Base-by-base conservation (phyloP, 352 stramenopile genomes). In the Globisporangium okanoganense region DNA sequence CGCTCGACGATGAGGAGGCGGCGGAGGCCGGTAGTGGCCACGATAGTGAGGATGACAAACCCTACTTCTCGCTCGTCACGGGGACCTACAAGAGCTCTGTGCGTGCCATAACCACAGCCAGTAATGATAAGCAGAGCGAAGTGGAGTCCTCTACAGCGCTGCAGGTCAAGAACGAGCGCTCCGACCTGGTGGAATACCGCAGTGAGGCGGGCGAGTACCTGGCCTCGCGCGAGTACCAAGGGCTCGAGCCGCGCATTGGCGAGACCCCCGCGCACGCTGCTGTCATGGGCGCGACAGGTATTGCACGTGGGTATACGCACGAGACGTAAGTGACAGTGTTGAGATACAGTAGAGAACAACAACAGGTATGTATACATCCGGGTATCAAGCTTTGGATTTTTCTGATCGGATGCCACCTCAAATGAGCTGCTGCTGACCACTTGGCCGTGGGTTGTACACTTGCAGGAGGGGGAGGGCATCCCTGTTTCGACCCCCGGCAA, bases 41-140 rank as follows among this genome's bases (percentile, higher is more conserved):
- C 6, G 67, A 81, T 2, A 62, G 62, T 2, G 70, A 82, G 4
- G 64, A 65, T 8, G 83, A 96, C 66, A 79, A 84, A 13, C 86
- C 88, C 9, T 94, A 87, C 60, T 96, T 95, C 61, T 95, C 85
- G 4, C 64, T 95, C 12, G 66, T 94, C 1, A 87, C 81, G 1
- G 87, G 87, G 41, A 92, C 79, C 20, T 94, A 94, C 69, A 78
- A 79, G 55, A 81, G 45, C 6, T 70, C 75, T 10, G 71, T 68
- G 4, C 57, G 72, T 22, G 55, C 61, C n/a, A 61, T 27, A 9
- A 47, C 52, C 29, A 16, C 22, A 0, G 29, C 36, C 0, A 2
- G 5, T 25, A 24, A n/a, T n/a, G n/a, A 24, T 24, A 10, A 7
- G 35, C 22, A 25, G 20, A 64, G 33, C 13, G 65, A 79, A 13